phyloP scores from a whole-genome alignment of 768 basidiomycete genomes.

The Mycena rebaudengoi region DNA sequence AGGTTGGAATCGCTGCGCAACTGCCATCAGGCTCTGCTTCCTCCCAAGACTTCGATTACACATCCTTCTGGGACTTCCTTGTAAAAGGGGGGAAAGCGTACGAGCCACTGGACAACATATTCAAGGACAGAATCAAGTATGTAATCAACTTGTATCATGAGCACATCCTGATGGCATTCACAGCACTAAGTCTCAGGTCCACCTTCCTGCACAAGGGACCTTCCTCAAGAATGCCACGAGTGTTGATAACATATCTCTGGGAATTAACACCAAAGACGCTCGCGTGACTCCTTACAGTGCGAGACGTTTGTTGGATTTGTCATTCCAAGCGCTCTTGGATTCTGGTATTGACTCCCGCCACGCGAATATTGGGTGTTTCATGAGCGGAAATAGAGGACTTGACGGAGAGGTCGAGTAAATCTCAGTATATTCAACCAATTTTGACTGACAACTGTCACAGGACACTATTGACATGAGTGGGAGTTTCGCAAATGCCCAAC shows the following conservation, averaged over 20 bases:
- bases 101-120: neutral
- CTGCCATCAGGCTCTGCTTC: neutral
- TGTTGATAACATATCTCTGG: neutral
- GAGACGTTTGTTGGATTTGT: slow-evolving; percentile 1
- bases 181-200: no score
- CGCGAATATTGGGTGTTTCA: neutral
- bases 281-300: neutral
- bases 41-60: neutral
- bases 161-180: neutral
- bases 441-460: neutral
- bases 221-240: neutral
- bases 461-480: neutral
- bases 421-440: neutral
- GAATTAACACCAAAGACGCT: slow-evolving; percentile 3
- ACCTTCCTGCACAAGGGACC: neutral
- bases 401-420: neutral
- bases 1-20: slow-evolving; percentile 6
- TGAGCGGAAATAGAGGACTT: neutral
- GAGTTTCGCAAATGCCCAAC: slow-evolving; percentile 8
- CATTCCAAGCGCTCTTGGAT: slow-evolving; percentile 2
- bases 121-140: neutral
- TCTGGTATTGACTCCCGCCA: slow-evolving; percentile 5
- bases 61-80: slow-evolving; percentile 2
- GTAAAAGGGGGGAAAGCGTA: neutral
- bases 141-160: neutral